Conservation (phyloP, 2,329 filamentous ascomycete species). For the Exutisphaerella laricina region DNA sequence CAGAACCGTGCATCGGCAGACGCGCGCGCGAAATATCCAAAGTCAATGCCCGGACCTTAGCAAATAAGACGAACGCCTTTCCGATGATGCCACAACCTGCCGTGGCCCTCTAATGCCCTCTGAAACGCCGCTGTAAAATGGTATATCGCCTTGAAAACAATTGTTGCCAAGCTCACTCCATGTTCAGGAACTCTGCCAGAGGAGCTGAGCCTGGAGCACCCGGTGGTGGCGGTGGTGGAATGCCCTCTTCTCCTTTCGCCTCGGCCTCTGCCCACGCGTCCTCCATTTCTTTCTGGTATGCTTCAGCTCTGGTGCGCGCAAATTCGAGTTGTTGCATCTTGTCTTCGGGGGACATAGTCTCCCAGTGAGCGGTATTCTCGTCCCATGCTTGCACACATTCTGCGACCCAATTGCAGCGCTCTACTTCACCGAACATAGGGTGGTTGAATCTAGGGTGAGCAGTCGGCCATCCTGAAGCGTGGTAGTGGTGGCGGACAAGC, state of each 20-base stretch:
- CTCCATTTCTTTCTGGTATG: slow-evolving; percentile 18
- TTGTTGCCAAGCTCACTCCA: neutral
- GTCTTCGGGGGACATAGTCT: slow-evolving; percentile 54
- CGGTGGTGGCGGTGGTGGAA: slow-evolving; percentile 3
- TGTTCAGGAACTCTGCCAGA: slow-evolving; percentile 4
- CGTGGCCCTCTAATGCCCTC: neutral
- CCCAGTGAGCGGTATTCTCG: slow-evolving; percentile 56
- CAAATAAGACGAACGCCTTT: neutral
- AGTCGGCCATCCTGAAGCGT: slow-evolving; percentile 66
- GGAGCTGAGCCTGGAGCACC: slow-evolving; percentile 1
- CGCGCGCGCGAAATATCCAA: neutral
- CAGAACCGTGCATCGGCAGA: neutral
- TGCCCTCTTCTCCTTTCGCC: slow-evolving; percentile 1
- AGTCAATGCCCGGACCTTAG: neutral
- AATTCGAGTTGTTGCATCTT: slow-evolving; percentile 44
- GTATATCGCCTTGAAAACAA: slow-evolving; percentile 1
- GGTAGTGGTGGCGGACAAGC: slow-evolving; percentile 68
- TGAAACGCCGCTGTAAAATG: slow-evolving; percentile 2
- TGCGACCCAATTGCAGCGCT: slow-evolving; percentile 63
- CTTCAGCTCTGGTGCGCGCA: slow-evolving; percentile 18
- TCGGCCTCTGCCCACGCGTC: slow-evolving; percentile 20
- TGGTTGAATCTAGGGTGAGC: slow-evolving; percentile 62
- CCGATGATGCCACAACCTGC: slow-evolving; percentile 3
- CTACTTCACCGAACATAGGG: slow-evolving; percentile 64
- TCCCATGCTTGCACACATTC: slow-evolving; percentile 64